Percentiles rank a stretch among this genome's conserved stretches.
These are phyloP conservation scores for Xylariaceae sp. DNA, from an alignment of 2,329 filamentous ascomycete species.

Conservation along the genomic window DNA sequence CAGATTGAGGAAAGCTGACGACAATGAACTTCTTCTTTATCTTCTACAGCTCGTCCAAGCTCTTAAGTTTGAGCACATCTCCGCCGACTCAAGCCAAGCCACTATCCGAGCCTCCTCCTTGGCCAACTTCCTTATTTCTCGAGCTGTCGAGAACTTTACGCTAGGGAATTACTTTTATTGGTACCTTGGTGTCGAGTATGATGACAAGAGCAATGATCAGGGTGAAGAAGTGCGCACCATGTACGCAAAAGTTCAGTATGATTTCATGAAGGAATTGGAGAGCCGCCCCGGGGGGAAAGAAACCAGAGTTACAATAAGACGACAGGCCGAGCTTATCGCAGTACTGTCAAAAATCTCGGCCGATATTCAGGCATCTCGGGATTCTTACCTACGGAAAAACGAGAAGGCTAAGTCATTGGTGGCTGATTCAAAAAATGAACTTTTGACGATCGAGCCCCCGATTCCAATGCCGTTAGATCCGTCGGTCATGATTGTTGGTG, in stretches of 20 bases:
- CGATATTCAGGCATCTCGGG: constrained; percentile 77
- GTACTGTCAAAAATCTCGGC: constrained; percentile 84
- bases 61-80: constrained; percentile 84
- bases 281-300: constrained; percentile 66
- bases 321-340: constrained; percentile 85
- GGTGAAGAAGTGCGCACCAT: constrained; percentile 72
- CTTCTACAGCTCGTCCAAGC: constrained; percentile 93
- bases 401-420: constrained; percentile 81
- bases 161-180: constrained; percentile 95
- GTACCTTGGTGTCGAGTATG: constrained; percentile 98
- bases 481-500: constrained; percentile 70
- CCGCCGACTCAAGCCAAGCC: constrained; percentile 56
- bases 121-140: constrained; percentile 80
- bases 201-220: constrained; percentile 75
- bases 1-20: constrained; percentile 83
- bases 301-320: constrained; percentile 68
- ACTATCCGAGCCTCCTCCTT: constrained; percentile 70
- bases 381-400: constrained; percentile 73
- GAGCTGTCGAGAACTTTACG: constrained; percentile 82
- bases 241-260: constrained; percentile 89
- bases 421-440: constrained; percentile 84
- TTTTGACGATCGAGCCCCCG: constrained; percentile 77
- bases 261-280: constrained; percentile 88
- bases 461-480: constrained; percentile 87
- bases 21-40: constrained; percentile 86